Base-by-base conservation (phyloP, 2,329 filamentous ascomycete species). In the Fusarium miscanthi region DNA sequence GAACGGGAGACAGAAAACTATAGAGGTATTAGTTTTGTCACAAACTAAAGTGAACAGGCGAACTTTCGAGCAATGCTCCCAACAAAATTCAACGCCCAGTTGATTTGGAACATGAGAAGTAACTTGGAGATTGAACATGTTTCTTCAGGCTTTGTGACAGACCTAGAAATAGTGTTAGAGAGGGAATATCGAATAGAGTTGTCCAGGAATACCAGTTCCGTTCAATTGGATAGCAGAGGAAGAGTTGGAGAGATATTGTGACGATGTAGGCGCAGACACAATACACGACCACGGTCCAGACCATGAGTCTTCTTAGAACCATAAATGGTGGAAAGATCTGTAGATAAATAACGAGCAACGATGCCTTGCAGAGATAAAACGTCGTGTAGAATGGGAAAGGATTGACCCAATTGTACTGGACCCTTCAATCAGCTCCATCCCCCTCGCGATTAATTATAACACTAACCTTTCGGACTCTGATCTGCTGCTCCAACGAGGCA, bases 311-410 rank as follows among this genome's bases (percentile, higher is more conserved):
- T 21, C 64, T 45, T 6, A 66, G 70, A 1, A 38, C 59, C 73
- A 75, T 75, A 2, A 75, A 75, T 0, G 21, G 23, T 1, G 73
- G 73, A 21, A 75, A 75, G 4, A 75, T 21, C 27, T 75, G 73
- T 2, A 74, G 38, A 21, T 75, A 75, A 5, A 72, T 30, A 2
- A 66, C 61, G 1, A 75, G 62, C 2, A 75, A 61, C 2, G 70
- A 60, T 2, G 73, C 73, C 31, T 75, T 75, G 57, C 67, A 75
- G 1, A 75, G 64, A 9, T 72, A 75, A 4, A 75, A 59, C 0
- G 73, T 70, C 2, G 73, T 61, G 17, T 72, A 53, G 35, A 72
- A 63, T 7, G 73, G 70, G 8, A 75, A 45, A 3, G 56, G 11
- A 2, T 45, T 41, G 8, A 37, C 45, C 63, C 63, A 74, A 14